phyloP scores from a whole-genome alignment of 345 rosid species.

The Clausena lansium region DNA sequence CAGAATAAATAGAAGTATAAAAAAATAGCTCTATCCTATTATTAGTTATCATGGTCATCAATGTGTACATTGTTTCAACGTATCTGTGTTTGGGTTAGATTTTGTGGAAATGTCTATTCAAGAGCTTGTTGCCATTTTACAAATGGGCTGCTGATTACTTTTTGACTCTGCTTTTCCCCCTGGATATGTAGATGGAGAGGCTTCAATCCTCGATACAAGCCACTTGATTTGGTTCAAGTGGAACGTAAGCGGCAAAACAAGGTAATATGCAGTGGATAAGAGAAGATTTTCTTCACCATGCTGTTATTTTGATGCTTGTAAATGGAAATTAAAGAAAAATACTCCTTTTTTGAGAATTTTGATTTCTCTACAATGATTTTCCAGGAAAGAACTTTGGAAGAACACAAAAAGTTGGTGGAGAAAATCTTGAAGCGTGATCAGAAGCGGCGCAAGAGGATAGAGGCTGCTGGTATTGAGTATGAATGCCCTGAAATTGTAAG shows the following conservation, averaged over 20 bases:
- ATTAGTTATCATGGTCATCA: neutral
- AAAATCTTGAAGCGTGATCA: conserved; percentile 62
- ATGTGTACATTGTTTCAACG: neutral
- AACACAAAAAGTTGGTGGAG: conserved; percentile 66
- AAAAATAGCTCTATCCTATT: neutral
- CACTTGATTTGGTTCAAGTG: conserved; percentile 59
- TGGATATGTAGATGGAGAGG: conserved; percentile 73
- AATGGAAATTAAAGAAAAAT: neutral
- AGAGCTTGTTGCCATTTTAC: neutral
- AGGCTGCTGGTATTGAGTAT: conserved; percentile 79
- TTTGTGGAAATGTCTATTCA: neutral
- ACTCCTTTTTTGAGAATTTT: neutral
- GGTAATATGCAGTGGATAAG: conserved; percentile 33
- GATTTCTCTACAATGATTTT: neutral
- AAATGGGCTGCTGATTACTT: conserved; percentile 10
- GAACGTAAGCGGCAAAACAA: conserved; percentile 63
- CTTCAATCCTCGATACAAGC: conserved; percentile 48
- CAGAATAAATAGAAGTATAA: neutral
- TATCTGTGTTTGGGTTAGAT: neutral
- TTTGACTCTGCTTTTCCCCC: neutral
- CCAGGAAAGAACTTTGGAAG: conserved; percentile 90
- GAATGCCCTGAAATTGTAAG: conserved; percentile 93
- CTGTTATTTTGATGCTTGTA: neutral
- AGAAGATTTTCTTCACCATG: neutral
- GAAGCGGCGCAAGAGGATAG: conserved; percentile 66